Base-by-base conservation (phyloP, 352 stramenopile species). In the Phytophthora hybrid region DNA sequence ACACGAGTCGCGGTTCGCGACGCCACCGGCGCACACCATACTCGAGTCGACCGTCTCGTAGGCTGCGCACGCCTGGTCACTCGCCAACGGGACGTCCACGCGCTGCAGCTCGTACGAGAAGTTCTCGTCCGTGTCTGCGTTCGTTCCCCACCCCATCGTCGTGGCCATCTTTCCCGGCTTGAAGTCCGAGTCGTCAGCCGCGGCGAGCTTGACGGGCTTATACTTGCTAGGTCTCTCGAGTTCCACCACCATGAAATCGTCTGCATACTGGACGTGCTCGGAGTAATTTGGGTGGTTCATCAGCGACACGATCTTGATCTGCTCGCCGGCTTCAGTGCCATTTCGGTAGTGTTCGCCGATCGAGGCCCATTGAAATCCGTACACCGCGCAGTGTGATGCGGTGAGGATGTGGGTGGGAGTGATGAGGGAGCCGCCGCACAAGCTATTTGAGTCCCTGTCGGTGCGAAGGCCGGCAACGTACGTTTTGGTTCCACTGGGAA, bases 11-110 rank as follows among this genome's bases (percentile, higher is more conserved):
- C 23, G 8, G 29, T 76, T 76, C 3, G 44, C 34, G n/a, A 76
- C 39, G 1, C 84, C 82, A 21, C 82, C 80, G 6, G 80, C 82
- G 31, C 84, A 90, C 5, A 89, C 31, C 84, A 90, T 91, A 51
- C 75, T 79, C 14, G 49, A 60, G 53, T 85, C 78, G 11, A 80
- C 67, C 0, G 53, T 58, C 4, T 71, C 52, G 31, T 80, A 63
- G 7, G 68, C 53, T 1, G 63, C 63, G 29, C 81, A 91, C 3
- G 66, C 60, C 1, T 69, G 52, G 32, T 88, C 75, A 5, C 76
- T 77, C 26, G 71, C 44, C 13, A 86, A 46, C 18, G 69, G 65
- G 1, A 91, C 71, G 5, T 81, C 61, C n/a, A 89, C 80, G 19
- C 59, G 47, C 34, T 66, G 57, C 34, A 91, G 63, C 19, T 80